These are phyloP conservation scores for Fusarium sp. DNA, from an alignment of 2,329 filamentous ascomycete genomes.

Conservation along the genomic window DNA sequence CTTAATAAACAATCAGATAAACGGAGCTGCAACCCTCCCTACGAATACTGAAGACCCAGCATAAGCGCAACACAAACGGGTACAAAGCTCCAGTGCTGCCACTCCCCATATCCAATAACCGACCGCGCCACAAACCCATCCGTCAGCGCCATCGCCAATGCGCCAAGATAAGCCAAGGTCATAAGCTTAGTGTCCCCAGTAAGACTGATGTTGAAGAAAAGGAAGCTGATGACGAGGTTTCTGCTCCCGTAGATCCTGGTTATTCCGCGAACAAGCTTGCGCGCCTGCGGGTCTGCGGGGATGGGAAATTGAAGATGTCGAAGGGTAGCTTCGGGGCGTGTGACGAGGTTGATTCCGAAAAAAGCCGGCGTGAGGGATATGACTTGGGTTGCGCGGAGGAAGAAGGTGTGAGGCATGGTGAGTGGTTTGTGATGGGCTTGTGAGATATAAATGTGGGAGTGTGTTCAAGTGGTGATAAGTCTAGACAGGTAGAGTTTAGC, in stretches of 20 bases:
- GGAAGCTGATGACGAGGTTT: conserved; percentile 8
- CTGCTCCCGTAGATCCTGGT: conserved; percentile 17
- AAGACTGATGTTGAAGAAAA: not conserved
- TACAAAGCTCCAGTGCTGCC: conserved; percentile 15
- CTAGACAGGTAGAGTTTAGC: too few species aligned
- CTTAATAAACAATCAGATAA: too few species aligned
- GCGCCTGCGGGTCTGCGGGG: conserved; percentile 1
- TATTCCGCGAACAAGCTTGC: not conserved
- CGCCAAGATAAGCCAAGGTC: conserved; percentile 3
- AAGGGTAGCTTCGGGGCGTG: conserved; percentile 12
- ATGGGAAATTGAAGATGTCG: not conserved
- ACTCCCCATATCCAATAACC: conserved; percentile 15
- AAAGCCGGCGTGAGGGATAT: conserved; percentile 1
- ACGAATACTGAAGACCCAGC: not conserved
- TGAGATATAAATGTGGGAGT: too few species aligned
- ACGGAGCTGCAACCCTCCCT: not conserved
- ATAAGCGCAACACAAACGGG: conserved; percentile 1
- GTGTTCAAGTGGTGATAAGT: too few species aligned
- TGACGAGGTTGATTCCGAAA: conserved; percentile 19
- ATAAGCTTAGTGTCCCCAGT: not conserved
- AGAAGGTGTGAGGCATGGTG: not conserved
- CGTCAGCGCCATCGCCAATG: conserved; percentile 1
- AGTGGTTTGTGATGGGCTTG: too few species aligned
- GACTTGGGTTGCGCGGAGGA: not conserved
- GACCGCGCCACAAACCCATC: conserved; percentile 13